These are phyloP conservation scores for Coelastrella sp. DNA, from an alignment of 139 green algal genomes.

Conservation along the genomic window DNA sequence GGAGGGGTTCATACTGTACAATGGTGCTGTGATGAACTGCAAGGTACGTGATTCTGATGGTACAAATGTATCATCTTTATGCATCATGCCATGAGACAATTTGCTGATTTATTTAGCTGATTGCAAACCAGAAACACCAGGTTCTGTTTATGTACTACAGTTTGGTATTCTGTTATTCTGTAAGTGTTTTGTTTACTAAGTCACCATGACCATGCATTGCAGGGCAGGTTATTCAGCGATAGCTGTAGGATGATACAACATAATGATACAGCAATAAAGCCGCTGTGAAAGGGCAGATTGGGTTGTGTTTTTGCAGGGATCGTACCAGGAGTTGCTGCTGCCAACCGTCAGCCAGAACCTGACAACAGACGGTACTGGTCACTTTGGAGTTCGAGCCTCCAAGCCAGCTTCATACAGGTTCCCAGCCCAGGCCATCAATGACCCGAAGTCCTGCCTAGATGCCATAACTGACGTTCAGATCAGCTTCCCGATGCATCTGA, in stretches of 20 bases:
- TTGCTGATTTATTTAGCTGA: too few species aligned
- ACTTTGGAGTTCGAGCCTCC: neutral
- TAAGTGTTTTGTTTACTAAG: too few species aligned
- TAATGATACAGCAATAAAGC: too few species aligned
- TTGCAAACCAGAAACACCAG: too few species aligned
- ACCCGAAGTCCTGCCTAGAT: constrained; percentile 23
- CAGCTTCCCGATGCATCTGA: neutral
- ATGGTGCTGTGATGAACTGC: constrained; percentile 33
- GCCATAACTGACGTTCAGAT: neutral
- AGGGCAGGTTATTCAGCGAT: too few species aligned
- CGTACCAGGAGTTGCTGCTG: neutral
- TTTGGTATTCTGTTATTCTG: too few species aligned
- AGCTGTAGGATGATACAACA: too few species aligned
- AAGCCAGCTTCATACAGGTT: constrained; percentile 18
- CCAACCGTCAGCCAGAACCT: neutral
- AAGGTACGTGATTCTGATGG: neutral
- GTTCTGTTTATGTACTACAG: too few species aligned
- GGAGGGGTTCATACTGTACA: constrained; percentile 23
- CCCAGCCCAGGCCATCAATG: neutral
- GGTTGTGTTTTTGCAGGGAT: neutral
- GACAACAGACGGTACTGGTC: neutral
- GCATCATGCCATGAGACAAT: too few species aligned
- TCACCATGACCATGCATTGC: too few species aligned
- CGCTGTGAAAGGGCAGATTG: too few species aligned
- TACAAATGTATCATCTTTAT: too few species aligned